Percentiles rank a stretch among this genome's conserved stretches.
phyloP scores from a whole-genome alignment of 495 filamentous ascomycete genomes.

The Aspergillus incahuasiensis region DNA sequence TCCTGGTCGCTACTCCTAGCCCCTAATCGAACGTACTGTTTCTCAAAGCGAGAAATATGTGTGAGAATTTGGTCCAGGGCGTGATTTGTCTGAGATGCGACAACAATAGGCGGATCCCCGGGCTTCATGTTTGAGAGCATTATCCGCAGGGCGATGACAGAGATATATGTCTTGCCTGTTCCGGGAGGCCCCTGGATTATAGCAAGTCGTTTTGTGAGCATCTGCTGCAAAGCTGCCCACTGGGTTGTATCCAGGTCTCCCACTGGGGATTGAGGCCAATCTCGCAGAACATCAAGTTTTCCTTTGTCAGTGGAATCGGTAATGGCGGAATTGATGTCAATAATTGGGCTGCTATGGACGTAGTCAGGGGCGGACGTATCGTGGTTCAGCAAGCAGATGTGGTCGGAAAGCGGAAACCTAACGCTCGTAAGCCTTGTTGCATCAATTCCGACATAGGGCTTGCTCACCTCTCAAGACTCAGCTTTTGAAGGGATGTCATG shows the following conservation, averaged over 20 bases:
- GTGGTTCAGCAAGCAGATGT: slow-evolving; percentile 51
- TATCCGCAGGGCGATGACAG: slow-evolving; percentile 63
- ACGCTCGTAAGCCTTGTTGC: slow-evolving; percentile 4
- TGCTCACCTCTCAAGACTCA: slow-evolving; percentile 55
- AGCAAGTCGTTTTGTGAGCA: slow-evolving; percentile 67
- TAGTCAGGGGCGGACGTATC: slow-evolving; percentile 47
- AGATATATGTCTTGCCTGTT: slow-evolving; percentile 82
- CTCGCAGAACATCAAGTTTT: slow-evolving; percentile 42
- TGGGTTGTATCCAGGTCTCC: slow-evolving; percentile 66
- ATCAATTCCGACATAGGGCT: slow-evolving; percentile 13
- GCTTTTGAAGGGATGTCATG: slow-evolving; percentile 68
- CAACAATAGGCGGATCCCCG: slow-evolving; percentile 65
- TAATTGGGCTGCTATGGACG: slow-evolving; percentile 37
- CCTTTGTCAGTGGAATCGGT: slow-evolving; percentile 14
- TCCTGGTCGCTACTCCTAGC: slow-evolving; percentile 62
- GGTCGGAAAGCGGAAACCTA: slow-evolving; percentile 59
- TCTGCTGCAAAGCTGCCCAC: slow-evolving; percentile 58
- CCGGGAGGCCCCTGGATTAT: slow-evolving; percentile 91
- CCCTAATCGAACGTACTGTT: slow-evolving; percentile 73
- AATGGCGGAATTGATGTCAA: slow-evolving; percentile 43
- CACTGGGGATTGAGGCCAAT: slow-evolving; percentile 44
- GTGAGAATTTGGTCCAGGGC: slow-evolving; percentile 81
- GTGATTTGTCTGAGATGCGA: slow-evolving; percentile 89
- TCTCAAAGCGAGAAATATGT: slow-evolving; percentile 60
- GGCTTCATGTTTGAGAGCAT: slow-evolving; percentile 58